phyloP scores from a whole-genome alignment of 2,329 filamentous ascomycete species.

The Pestalotiopsis fici region DNA sequence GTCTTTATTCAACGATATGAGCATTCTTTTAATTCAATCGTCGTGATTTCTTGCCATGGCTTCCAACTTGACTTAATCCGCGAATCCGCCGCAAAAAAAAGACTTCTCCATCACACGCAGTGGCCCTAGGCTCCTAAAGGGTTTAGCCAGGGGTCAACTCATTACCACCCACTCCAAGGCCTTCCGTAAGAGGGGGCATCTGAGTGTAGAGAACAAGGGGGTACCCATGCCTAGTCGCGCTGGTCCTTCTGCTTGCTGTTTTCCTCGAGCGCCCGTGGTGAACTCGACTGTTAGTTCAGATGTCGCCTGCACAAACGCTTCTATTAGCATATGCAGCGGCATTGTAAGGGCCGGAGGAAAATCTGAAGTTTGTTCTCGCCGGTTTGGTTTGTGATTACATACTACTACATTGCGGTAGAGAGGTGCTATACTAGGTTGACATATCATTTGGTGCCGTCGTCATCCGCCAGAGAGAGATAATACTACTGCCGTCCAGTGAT shows the following conservation, averaged over 20 bases:
- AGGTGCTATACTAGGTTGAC: background rate
- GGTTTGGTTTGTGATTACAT: too few relatives aligned
- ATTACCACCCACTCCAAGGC: background rate
- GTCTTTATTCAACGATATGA: background rate
- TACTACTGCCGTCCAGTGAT: background rate
- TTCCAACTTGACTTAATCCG: too few relatives aligned
- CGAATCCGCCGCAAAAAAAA: background rate
- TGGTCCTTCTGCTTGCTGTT: background rate
- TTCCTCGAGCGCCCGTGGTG: background rate
- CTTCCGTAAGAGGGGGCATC: background rate
- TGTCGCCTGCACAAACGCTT: background rate
- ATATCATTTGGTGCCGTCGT: background rate
- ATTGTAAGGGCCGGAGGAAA: too few relatives aligned
- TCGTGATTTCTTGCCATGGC: background rate
- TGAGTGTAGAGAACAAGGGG: background rate
- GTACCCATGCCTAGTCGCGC: background rate
- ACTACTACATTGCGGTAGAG: too few relatives aligned
- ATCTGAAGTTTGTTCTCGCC: too few relatives aligned
- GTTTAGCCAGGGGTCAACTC: background rate
- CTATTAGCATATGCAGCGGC: background rate
- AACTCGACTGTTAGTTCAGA: background rate
- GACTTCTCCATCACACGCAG: background rate
- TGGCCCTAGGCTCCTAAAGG: background rate
- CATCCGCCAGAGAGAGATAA: background rate
- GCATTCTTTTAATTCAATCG: background rate